Evolutionary conservation across 2,329 filamentous ascomycete species (phyloP).

Genomic region (Claviceps africana): DNA sequence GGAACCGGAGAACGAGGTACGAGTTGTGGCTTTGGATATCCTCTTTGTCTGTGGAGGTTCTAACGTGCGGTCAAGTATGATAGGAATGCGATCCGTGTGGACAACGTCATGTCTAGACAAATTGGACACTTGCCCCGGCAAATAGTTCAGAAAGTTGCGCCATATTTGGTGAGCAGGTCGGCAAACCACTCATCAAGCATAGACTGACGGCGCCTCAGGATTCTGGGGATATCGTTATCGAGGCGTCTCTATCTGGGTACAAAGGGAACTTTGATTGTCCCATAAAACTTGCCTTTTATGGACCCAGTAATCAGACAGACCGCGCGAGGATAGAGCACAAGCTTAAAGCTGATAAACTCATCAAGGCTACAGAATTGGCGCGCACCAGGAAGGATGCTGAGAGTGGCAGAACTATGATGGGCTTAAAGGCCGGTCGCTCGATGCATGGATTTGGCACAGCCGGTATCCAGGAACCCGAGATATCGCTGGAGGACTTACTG

Average conservation of each 20-base stretch:
- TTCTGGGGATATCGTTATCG: constrained; percentile 44
- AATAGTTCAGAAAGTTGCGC: constrained; percentile 56
- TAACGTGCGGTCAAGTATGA: constrained; percentile 37
- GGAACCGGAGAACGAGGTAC: constrained; percentile 49
- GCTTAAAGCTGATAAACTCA: constrained; percentile 51
- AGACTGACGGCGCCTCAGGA: constrained; percentile 27
- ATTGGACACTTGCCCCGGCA: constrained; percentile 64
- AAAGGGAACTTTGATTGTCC: constrained; percentile 61
- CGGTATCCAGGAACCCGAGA: constrained; percentile 18
- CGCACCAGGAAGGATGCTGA: constrained; percentile 40
- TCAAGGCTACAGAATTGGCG: constrained; percentile 43
- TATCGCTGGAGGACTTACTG: constrained; percentile 50
- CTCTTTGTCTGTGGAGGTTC: neutral
- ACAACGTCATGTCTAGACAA: constrained; percentile 61
- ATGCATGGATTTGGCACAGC: constrained; percentile 22
- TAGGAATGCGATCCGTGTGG: constrained; percentile 60
- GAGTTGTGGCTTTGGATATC: constrained; percentile 2
- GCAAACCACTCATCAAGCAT: neutral
- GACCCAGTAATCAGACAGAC: constrained; percentile 41
- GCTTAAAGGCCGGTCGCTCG: constrained; percentile 23
- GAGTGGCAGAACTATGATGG: constrained; percentile 31
- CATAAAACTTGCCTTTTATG: constrained; percentile 53
- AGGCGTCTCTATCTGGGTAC: constrained; percentile 53
- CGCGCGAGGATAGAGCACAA: constrained; percentile 41
- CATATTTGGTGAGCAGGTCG: constrained; percentile 44